Percentiles rank a stretch among this genome's conserved stretches.
phyloP scores from a whole-genome alignment of 495 filamentous ascomycete genomes.

The Talaromyces adpressus region DNA sequence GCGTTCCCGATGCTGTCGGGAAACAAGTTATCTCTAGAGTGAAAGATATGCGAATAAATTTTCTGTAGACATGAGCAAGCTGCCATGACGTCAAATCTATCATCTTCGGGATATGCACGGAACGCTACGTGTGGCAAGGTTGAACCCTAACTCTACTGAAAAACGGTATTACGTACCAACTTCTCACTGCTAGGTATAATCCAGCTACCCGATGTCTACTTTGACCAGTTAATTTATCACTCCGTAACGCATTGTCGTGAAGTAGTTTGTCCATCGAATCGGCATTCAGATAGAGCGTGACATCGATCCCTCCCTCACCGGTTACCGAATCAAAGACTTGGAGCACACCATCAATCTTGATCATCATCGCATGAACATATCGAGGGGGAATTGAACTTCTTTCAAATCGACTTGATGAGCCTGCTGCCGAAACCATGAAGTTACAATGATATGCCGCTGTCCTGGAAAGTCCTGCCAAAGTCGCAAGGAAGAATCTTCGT shows the following conservation, averaged over 20 bases:
- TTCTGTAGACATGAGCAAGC: not conserved
- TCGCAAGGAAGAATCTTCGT: not conserved
- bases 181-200: not conserved
- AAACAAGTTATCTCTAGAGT: not conserved
- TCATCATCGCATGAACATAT: constrained; percentile 31
- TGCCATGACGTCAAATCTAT: not conserved
- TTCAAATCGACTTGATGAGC: constrained; percentile 29
- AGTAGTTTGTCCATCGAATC: not conserved
- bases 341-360: constrained; percentile 28
- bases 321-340: constrained; percentile 18
- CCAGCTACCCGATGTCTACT: not conserved
- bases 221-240: not conserved
- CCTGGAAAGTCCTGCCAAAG: constrained; percentile 18
- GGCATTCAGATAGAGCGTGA: not conserved
- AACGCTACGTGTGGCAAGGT: not conserved
- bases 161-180: not conserved
- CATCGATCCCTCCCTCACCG: not conserved
- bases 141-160: not conserved
- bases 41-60: not conserved
- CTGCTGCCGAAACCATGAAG: constrained; percentile 29
- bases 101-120: not conserved
- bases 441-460: constrained; percentile 26
- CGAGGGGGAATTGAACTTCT: constrained; percentile 12
- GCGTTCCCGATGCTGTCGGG: not conserved
- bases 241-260: not conserved